A percentile compares a stretch with the other conserved stretches of the same genome.
Evolutionary conservation across 192 early-diverging fungal genomes (phyloP).

Genomic region (Entophlyctis helioformis): DNA sequence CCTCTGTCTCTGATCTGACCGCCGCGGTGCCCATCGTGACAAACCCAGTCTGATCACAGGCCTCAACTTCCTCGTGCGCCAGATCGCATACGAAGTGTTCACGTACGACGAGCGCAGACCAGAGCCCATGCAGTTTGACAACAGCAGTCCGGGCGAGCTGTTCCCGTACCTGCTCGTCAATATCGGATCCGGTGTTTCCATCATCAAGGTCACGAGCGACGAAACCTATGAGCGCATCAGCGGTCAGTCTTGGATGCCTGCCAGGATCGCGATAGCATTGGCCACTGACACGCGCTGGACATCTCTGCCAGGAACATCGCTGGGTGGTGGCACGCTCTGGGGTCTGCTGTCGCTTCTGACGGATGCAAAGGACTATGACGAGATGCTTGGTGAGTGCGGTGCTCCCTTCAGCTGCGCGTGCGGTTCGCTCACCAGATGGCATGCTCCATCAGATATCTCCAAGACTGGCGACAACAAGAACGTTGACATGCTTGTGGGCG

Average conservation of each 20-base stretch:
- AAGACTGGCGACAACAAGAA: constrained; percentile 85
- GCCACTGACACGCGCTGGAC: background rate
- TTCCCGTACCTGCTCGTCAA: constrained; percentile 97
- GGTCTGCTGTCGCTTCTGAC: constrained; percentile 82
- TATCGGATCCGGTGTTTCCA: constrained; percentile 93
- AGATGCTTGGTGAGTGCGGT: constrained; percentile 41
- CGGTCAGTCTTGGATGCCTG: constrained; percentile 49
- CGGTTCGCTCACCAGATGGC: too few relatives aligned
- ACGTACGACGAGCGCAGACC: constrained; percentile 68
- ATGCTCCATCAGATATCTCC: constrained; percentile 49
- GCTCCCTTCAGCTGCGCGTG: too few relatives aligned
- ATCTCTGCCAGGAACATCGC: constrained; percentile 22
- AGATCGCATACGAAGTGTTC: constrained; percentile 90
- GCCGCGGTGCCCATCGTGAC: too few relatives aligned
- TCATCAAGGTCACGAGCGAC: constrained; percentile 85
- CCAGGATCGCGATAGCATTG: background rate
- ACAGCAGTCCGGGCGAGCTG: constrained; percentile 36
- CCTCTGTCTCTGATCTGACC: too few relatives aligned
- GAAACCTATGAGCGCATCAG: constrained; percentile 80
- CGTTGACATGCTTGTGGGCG: constrained; percentile 72
- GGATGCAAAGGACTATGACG: constrained; percentile 77
- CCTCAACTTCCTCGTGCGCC: constrained; percentile 81
- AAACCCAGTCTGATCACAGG: constrained; percentile 31
- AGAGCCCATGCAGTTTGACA: constrained; percentile 51
- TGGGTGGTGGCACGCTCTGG: constrained; percentile 96